These are phyloP conservation scores for Candida qinlingensis DNA, from an alignment of 805 yeast species.

Conservation along the genomic window DNA sequence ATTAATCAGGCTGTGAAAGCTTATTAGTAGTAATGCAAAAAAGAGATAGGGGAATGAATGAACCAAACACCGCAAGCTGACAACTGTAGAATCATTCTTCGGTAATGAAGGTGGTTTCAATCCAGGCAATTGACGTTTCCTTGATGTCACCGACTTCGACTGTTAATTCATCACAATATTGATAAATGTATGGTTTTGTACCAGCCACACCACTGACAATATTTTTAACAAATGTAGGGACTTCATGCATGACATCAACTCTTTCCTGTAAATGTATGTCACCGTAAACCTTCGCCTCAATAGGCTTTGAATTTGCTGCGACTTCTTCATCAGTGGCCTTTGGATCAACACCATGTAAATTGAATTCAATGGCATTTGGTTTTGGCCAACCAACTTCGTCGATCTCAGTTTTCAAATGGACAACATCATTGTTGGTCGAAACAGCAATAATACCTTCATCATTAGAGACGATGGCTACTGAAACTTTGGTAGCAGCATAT, in stretches of 20 bases:
- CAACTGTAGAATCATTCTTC: conserved; percentile 16
- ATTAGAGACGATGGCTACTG: conserved; percentile 68
- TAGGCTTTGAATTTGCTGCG: conserved; percentile 29
- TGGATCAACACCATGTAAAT: conserved; percentile 44
- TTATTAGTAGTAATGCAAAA: background rate
- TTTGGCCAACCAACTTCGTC: conserved; percentile 90
- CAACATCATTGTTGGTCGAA: conserved; percentile 59
- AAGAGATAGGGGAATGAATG: background rate
- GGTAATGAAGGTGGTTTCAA: conserved; percentile 76
- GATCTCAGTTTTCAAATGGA: conserved; percentile 47
- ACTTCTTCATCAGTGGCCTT: conserved; percentile 39
- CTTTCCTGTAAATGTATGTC: conserved; percentile 71
- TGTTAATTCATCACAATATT: conserved; percentile 64
- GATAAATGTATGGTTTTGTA: conserved; percentile 94
- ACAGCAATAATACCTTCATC: conserved; percentile 59
- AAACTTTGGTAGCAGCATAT: conserved; percentile 77
- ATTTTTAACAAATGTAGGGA: conserved; percentile 89
- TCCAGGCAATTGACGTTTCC: conserved; percentile 65
- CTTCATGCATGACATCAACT: conserved; percentile 96
- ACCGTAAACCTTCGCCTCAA: conserved; percentile 53
- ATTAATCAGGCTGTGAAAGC: too few relatives aligned
- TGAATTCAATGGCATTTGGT: conserved; percentile 64
- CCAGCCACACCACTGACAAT: conserved; percentile 94
- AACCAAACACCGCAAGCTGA: background rate
- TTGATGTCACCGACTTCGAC: conserved; percentile 37